phyloP scores from a whole-genome alignment of 192 early-diverging fungal genomes.

The Kickxella alabastrina region DNA sequence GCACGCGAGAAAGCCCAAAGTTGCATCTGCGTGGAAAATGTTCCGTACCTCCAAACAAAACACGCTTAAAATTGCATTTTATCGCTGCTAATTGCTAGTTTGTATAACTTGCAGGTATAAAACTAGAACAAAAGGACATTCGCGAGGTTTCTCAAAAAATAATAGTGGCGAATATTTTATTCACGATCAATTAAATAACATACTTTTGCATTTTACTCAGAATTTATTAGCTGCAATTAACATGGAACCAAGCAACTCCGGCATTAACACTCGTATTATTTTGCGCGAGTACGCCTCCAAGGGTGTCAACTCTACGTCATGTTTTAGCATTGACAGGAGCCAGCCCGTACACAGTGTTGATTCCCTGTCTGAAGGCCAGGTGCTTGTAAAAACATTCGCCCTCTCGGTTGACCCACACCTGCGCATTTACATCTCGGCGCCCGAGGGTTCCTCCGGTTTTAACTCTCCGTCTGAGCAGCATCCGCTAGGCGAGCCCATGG shows the following conservation, averaged over 20 bases:
- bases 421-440: conserved; percentile 60
- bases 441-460: conserved; percentile 39
- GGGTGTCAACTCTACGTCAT: conserved; percentile 15
- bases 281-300: conserved; percentile 19
- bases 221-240: too few relatives aligned
- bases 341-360: conserved; percentile 11
- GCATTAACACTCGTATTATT: conserved; percentile 31
- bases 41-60: too few relatives aligned
- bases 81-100: too few relatives aligned
- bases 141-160: neutral
- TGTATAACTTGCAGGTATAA: neutral
- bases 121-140: neutral
- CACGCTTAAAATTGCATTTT: too few relatives aligned
- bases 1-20: too few relatives aligned
- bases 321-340: conserved; percentile 21
- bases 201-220: neutral
- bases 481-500: conserved; percentile 59
- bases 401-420: conserved; percentile 78
- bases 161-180: neutral
- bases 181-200: neutral
- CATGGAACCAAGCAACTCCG: too few relatives aligned
- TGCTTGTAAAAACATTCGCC: conserved; percentile 59
- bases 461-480: conserved; percentile 34
- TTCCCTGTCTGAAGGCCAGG: conserved; percentile 16
- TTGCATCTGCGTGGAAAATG: too few relatives aligned